Evolutionary conservation across 768 basidiomycete genomes (phyloP), one percentile per base, ranked within the genome.

Genomic region (Dendrothele bispora): DNA sequence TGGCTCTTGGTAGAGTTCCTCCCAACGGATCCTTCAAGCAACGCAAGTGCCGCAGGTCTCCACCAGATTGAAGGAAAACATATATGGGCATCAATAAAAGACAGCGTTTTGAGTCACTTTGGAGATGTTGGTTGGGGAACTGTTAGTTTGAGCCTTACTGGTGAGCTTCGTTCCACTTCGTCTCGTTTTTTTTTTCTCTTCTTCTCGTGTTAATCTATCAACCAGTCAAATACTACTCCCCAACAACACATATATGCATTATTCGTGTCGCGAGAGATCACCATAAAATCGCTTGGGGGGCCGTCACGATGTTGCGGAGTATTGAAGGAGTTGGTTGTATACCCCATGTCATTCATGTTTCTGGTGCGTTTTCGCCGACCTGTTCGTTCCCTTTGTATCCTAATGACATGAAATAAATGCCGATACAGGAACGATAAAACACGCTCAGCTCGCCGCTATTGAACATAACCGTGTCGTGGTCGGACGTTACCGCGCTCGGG

Each of bases 101-200:
- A 86, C 58, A 85, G 82, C 55, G 68, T 91, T 11, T 56, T 89
- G 44, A 61, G 62, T 15, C 83, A 91, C 56, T 94, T 92, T 60
- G 92, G 92, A 3, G 90, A 93, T 60, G 73, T 80, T 0, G 92
- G 91, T 4, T 94, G 91, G 91, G 91, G 91, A 21, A 78, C 85
- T 8, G 80, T 94, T 3, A 86, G 80, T 0, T 62, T 78, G 28
- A 86, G 85, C 3, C 67, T 95, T 49, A 82, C 74, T 18, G 84
- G 91, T 88, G 49, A 35, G 78, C 67, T 4, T 2, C 42, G 28
- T 22, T 44, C 44, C n/a, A n/a, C n/a, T n/a, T 46, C 20, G 14
- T 18, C 24, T 44, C 17, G 11, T 37, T 35, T 6, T 27, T 17
- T 26, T 22, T 42, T 25, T 21, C 27, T 18, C 45, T 10, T 28